These are phyloP conservation scores for Aspergillus tubingensis DNA, from an alignment of 2,329 filamentous ascomycete species.

Conservation along the genomic window DNA sequence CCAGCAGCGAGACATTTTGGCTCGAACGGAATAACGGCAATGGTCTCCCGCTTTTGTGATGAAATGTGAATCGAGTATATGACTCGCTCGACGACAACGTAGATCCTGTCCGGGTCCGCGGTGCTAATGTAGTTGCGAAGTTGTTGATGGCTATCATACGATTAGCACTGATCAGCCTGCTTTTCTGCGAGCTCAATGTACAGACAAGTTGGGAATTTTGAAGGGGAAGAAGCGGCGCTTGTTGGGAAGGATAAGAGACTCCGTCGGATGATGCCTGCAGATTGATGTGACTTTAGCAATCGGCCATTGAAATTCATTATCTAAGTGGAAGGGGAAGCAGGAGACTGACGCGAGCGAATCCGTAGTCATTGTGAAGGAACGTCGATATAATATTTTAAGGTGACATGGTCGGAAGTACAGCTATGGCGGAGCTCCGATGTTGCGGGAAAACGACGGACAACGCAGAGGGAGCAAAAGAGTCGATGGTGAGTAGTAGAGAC, in stretches of 20 bases:
- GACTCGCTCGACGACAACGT: conserved; percentile 78
- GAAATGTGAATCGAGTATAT: conserved; percentile 71
- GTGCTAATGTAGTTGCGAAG: conserved; percentile 87
- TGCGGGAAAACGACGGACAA: conserved; percentile 14
- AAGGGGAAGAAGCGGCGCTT: conserved; percentile 69
- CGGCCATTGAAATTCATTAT: not conserved
- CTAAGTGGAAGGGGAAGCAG: conserved; percentile 7
- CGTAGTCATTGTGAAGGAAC: conserved; percentile 43
- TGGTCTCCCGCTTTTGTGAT: conserved; percentile 70
- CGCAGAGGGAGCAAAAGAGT: conserved; percentile 4
- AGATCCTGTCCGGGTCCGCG: conserved; percentile 73
- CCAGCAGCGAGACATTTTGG: conserved; percentile 86
- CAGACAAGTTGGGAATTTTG: conserved; percentile 66
- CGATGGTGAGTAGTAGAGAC: conserved; percentile 10
- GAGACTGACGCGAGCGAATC: conserved; percentile 42
- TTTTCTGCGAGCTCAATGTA: conserved; percentile 23
- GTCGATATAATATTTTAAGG: conserved; percentile 25
- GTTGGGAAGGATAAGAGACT: conserved; percentile 62
- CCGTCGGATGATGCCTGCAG: conserved; percentile 64
- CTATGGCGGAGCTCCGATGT: conserved; percentile 12
- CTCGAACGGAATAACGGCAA: conserved; percentile 69
- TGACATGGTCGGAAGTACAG: conserved; percentile 35
- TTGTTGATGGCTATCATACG: conserved; percentile 44
- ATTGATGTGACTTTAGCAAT: conserved; percentile 18
- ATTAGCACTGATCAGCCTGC: conserved; percentile 17